Evolutionary conservation across 352 stramenopile genomes (phyloP).

Genomic region (Phytophthora sojae): DNA sequence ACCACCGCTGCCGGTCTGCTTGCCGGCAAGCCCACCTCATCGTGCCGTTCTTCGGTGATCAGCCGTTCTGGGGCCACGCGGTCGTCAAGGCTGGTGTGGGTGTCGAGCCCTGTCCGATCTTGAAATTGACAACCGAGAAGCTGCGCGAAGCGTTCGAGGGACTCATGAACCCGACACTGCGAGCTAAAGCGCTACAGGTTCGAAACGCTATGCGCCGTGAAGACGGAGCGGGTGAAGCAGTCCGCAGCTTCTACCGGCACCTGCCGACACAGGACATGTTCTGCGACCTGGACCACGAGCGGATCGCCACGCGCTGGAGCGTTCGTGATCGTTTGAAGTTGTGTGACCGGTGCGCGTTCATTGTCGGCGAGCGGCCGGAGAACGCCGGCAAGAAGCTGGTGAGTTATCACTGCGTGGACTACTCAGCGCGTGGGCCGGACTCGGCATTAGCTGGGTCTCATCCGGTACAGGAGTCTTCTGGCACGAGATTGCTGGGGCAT

Average conservation of each 20-base stretch:
- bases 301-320: slow-evolving; percentile 58
- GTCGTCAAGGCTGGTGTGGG: slow-evolving; percentile 81
- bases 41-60: slow-evolving; percentile 95
- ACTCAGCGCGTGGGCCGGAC: slow-evolving; percentile 48
- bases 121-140: slow-evolving; percentile 73
- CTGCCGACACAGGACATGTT: slow-evolving; percentile 86
- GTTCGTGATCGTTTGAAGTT: slow-evolving; percentile 54
- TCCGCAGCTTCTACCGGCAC: slow-evolving; percentile 82
- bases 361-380: slow-evolving; percentile 46
- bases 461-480: neutral
- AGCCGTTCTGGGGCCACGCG: slow-evolving; percentile 94
- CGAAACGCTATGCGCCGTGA: slow-evolving; percentile 70
- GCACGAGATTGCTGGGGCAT: no score
- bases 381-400: slow-evolving; percentile 46
- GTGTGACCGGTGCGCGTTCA: slow-evolving; percentile 54
- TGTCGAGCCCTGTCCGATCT: slow-evolving; percentile 82
- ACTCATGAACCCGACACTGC: slow-evolving; percentile 52
- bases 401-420: slow-evolving; percentile 58
- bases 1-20: slow-evolving; percentile 92
- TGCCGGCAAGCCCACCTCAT: slow-evolving; percentile 92
- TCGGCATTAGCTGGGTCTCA: slow-evolving; percentile 25
- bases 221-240: slow-evolving; percentile 77
- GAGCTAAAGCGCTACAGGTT: slow-evolving; percentile 49
- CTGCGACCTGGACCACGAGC: slow-evolving; percentile 62
- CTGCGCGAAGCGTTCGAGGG: slow-evolving; percentile 69